Evolutionary conservation across 768 basidiomycete genomes (phyloP).

Genomic region (Phlegmacium glaucopus): DNA sequence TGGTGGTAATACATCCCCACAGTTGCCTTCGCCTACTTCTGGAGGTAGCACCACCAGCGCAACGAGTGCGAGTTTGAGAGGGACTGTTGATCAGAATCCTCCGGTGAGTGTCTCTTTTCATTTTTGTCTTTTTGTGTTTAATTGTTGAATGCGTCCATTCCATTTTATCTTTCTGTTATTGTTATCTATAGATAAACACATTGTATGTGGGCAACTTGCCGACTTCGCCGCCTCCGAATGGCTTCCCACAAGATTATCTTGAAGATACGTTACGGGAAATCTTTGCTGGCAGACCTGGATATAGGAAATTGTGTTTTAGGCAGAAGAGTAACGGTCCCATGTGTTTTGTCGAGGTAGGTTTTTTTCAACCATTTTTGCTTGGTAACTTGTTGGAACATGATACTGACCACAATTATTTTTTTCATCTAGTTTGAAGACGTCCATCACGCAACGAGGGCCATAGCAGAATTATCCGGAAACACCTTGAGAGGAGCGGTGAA

Average conservation of each 20-base stretch:
- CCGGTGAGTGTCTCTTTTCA: conserved; percentile 50
- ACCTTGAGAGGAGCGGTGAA: conserved; percentile 91
- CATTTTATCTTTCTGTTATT: conserved; percentile 7
- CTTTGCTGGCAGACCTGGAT: conserved; percentile 79
- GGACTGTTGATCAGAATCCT: conserved; percentile 84
- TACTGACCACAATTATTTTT: conserved; percentile 16
- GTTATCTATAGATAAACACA: conserved; percentile 74
- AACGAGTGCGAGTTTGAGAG: conserved; percentile 34
- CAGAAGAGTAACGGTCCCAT: conserved; percentile 98
- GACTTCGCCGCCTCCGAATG: conserved; percentile 65
- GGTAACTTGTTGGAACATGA: conserved; percentile 53
- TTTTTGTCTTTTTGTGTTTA: not conserved
- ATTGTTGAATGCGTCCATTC: not conserved
- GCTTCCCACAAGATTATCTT: conserved; percentile 74
- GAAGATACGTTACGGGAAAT: conserved; percentile 85
- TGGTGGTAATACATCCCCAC: conserved; percentile 63
- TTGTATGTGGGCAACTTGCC: conserved; percentile 99
- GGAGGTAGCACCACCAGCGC: conserved; percentile 42
- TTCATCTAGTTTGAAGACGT: conserved; percentile 84
- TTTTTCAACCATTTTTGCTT: conserved; percentile 4
- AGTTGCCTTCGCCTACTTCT: conserved; percentile 74
- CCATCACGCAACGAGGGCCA: conserved; percentile 75
- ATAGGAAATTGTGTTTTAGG: conserved; percentile 88
- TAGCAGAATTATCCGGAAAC: conserved; percentile 87
- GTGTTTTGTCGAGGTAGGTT: conserved; percentile 94